Base-by-base conservation (phyloP, 495 filamentous ascomycete species). In the Trichoderma reesei region DNA sequence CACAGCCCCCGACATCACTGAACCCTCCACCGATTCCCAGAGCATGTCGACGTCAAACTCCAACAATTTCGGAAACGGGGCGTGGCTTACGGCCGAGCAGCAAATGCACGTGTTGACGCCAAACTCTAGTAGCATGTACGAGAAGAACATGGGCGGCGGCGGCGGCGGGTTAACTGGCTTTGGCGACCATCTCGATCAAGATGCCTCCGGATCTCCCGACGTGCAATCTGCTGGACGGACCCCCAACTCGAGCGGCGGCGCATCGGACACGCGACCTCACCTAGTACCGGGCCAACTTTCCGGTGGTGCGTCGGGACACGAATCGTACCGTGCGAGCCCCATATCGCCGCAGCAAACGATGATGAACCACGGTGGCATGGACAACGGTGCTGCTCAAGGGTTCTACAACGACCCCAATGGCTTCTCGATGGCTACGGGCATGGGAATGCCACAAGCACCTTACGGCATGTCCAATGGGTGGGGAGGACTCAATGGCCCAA, bases 191-290 rank as follows among this genome's bases (percentile, higher is more conserved):
- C 18, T 48, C 16, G 54, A 41, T 39, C 60, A 37, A 62, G 68
- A 59, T 72, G 63, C 36, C 26, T 75, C 75, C 1, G 70, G 64
- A 37, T 78, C 76, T 0, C 73, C 76, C 4, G 72, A 69, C n/a
- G 11, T 68, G 18, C 71, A 71, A 16, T 82, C 80, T 0, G 78
- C 77, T 61, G 71, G 78, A 44, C 78, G 72, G 5, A 83, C 81
- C 20, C 82, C 81, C 6, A 83, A 79, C 64, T 82, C 82, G n/a
- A 78, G 78, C 31, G 41, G 39, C 68, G 76, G 69, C 6, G 73
- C 74, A 14, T 80, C 79, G 1, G 79, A 82, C 6, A 68, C 72
- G 62, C 68, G 71, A 18, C 67, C 72, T 37, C 67, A 70, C 48
- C 63, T 71, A 38, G 65, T 71, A 44, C 60, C 69, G 2, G 66